Base-by-base conservation (phyloP, 352 stramenopile genomes). In the Phytophthora vignae region DNA sequence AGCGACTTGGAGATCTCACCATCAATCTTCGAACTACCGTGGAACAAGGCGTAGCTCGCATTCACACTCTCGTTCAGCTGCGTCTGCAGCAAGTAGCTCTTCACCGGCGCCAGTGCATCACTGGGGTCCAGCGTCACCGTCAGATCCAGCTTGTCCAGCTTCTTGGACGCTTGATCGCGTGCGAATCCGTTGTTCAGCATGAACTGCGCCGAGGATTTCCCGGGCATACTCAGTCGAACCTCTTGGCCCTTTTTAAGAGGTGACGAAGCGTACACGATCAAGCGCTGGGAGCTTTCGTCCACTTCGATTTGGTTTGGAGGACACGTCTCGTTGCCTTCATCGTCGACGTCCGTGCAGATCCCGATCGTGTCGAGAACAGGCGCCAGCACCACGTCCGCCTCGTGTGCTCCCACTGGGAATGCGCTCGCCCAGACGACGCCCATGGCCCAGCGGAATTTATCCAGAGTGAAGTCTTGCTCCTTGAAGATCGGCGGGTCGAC, bases 161-260 rank as follows among this genome's bases (percentile, higher is more conserved):
- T 64, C 1, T 21, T 38, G 11, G 69, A 77, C 36, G 73, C 55
- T 40, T 36, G 27, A 1, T 53, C 36, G 9, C 74, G 74, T 4
- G 74, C 61, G 58, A 88, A 75, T 10, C 81, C 81, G 48, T 88
- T 60, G 62, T 84, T 88, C 14, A 83, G 69, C 81, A 88, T 84
- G 56, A 84, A 58, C 14, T 87, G 69, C 31, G 65, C 69, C 5
- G 81, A 85, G 3, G 76, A 76, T 29, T 85, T 84, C 19, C 54
- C 63, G 22, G 76, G 64, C 36, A 81, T 64, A 5, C 62, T 55
- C 31, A 86, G 61, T 31, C 49, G 61, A 25, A 85, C 65, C 29
- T 86, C 74, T 14, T 87, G 71, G 1, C 76, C 76, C 5, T 69
- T 57, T 0, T 50, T 49, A 40, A 79, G 84, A 15, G 67, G n/a